phyloP scores from a whole-genome alignment of 2,329 filamentous ascomycete genomes.

The Emmonsiellopsis sp. region DNA sequence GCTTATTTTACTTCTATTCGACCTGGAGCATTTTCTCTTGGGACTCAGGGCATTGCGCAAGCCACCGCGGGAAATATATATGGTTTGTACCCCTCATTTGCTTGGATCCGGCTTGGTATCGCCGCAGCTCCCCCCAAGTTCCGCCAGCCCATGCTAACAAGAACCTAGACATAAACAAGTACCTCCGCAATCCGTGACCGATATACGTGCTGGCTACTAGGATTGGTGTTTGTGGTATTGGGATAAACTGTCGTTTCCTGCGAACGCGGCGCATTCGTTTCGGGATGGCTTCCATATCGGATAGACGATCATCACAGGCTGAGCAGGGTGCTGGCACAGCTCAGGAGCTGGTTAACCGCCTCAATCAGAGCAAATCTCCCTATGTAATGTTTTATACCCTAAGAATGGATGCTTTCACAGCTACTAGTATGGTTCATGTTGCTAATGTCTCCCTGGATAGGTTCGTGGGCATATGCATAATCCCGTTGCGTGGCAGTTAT shows the following conservation, averaged over 20 bases:
- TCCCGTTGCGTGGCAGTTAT: constrained; percentile 83
- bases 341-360: constrained; percentile 44
- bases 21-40: too few species aligned
- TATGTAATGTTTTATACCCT: constrained; percentile 43
- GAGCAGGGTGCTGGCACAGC: constrained; percentile 14
- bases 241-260: neutral
- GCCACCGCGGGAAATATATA: too few species aligned
- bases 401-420: neutral
- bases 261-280: neutral
- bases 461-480: constrained; percentile 69
- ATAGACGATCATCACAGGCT: constrained; percentile 19
- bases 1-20: too few species aligned
- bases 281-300: constrained; percentile 19
- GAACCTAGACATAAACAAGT: too few species aligned
- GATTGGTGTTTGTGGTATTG: neutral
- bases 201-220: neutral
- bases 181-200: too few species aligned
- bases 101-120: too few species aligned
- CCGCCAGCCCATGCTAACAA: too few species aligned
- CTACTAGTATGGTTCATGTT: neutral
- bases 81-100: too few species aligned
- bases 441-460: constrained; percentile 22
- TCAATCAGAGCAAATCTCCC: constrained; percentile 53
- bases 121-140: too few species aligned
- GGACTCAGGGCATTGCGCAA: too few species aligned